Evolutionary conservation across 2,329 filamentous ascomycete genomes (phyloP).

Genomic region (Phyllosticta ampelicida): DNA sequence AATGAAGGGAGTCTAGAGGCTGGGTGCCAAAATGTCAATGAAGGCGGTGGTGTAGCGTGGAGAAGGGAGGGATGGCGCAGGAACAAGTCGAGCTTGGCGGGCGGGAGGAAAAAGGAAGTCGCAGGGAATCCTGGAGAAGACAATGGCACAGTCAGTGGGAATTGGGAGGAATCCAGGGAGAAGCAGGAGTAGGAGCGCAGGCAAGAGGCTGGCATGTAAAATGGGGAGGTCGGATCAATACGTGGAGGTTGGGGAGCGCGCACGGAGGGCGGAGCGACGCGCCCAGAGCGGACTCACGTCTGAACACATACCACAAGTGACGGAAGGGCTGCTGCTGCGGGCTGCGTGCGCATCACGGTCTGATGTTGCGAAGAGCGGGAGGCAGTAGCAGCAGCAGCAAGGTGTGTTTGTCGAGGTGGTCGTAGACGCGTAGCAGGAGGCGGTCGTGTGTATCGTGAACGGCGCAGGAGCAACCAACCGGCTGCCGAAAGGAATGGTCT

Average conservation of each 20-base stretch:
- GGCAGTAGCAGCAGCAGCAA: neutral
- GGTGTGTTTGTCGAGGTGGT: neutral
- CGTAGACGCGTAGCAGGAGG: too few species aligned
- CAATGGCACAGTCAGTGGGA: neutral
- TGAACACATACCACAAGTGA: conserved; percentile 4
- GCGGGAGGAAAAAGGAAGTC: neutral
- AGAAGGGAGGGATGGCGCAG: neutral
- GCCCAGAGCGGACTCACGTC: neutral
- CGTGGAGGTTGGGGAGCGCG: conserved; percentile 6
- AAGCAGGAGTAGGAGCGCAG: conserved; percentile 6
- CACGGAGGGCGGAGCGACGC: conserved; percentile 2
- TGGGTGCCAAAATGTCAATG: neutral
- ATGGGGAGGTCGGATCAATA: conserved; percentile 10
- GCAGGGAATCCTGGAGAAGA: conserved; percentile 7
- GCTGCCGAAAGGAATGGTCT: neutral
- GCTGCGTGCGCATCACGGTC: conserved; percentile 6
- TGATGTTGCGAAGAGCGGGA: neutral
- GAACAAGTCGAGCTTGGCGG: conserved; percentile 2
- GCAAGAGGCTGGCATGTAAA: conserved; percentile 10
- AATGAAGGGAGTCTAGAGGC: neutral
- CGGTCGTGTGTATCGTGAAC: neutral
- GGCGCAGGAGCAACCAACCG: too few species aligned
- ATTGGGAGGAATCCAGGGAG: neutral
- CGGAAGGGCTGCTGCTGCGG: neutral
- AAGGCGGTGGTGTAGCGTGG: neutral